phyloP scores from a whole-genome alignment of 148 eudicot genomes.

The Mesembryanthemum crystallinum region DNA sequence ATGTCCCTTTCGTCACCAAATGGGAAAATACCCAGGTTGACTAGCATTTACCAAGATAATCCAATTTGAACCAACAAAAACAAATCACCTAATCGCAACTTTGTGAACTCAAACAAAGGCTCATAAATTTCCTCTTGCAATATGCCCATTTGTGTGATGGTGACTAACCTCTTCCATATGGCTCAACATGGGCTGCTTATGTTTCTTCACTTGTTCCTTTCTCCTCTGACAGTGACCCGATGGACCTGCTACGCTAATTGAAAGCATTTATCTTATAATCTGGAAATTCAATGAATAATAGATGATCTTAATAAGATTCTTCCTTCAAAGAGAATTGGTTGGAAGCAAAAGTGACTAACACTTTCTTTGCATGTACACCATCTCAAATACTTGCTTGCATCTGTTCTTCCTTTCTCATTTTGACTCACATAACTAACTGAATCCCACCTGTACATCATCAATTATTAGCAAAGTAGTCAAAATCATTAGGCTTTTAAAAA shows the following conservation, averaged over 20 bases:
- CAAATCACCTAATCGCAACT: neutral
- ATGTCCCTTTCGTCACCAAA: neutral
- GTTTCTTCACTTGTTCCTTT: slow-evolving; percentile 13
- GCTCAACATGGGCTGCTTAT: slow-evolving; percentile 4
- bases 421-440: too few species aligned
- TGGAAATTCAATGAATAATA: neutral
- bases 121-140: neutral
- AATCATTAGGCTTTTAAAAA: too few species aligned
- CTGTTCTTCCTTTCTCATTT: too few species aligned
- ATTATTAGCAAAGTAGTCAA: too few species aligned
- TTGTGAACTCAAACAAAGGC: neutral
- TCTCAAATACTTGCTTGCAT: too few species aligned
- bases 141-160: neutral
- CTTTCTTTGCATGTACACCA: too few species aligned
- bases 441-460: too few species aligned
- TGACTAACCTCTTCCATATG: neutral
- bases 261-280: neutral
- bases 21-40: neutral
- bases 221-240: slow-evolving; percentile 4
- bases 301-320: neutral
- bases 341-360: too few species aligned
- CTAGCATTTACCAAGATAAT: neutral
- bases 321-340: too few species aligned
- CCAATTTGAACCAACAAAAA: neutral
- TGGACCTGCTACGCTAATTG: neutral